A percentile compares a stretch with the other conserved stretches of the same genome.
Conservation (phyloP, 2,329 filamentous ascomycete species). For the Ceratocystis colombiana region DNA sequence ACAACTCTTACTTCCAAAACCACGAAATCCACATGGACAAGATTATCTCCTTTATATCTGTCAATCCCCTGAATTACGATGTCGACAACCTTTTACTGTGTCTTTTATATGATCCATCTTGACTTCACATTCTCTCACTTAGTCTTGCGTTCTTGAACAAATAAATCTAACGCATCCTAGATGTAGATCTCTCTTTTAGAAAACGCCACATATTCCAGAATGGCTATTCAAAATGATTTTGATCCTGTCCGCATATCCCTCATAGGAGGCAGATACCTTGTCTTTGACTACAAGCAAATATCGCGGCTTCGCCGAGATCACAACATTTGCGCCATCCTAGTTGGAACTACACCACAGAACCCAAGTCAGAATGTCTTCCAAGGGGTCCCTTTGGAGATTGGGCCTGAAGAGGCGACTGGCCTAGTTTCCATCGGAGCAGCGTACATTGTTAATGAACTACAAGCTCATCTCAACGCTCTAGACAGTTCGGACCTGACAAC, state of each 20-base stretch:
- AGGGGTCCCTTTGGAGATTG: slow-evolving; percentile 76
- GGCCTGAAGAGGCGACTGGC: slow-evolving; percentile 77
- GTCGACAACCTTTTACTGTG: slow-evolving; percentile 33
- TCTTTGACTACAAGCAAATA: slow-evolving; percentile 78
- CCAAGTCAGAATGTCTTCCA: slow-evolving; percentile 93
- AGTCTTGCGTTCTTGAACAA: background rate
- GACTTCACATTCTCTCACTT: background rate
- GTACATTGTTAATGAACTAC: slow-evolving; percentile 69
- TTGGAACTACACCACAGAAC: slow-evolving; percentile 80
- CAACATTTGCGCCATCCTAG: slow-evolving; percentile 75
- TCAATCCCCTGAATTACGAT: slow-evolving; percentile 48
- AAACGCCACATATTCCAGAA: background rate
- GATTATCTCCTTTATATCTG: slow-evolving; percentile 37
- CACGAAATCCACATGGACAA: slow-evolving; percentile 7
- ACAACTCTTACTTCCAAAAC: background rate
- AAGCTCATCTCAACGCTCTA: slow-evolving; percentile 58
- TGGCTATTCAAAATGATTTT: slow-evolving; percentile 1
- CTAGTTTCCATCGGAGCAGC: slow-evolving; percentile 68
- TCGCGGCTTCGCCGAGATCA: slow-evolving; percentile 67
- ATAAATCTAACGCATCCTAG: slow-evolving; percentile 20
- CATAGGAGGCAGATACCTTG: slow-evolving; percentile 69
- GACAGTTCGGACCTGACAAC: slow-evolving; percentile 39
- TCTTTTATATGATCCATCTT: slow-evolving; percentile 23
- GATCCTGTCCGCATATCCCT: slow-evolving; percentile 64
- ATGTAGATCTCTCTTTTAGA: slow-evolving; percentile 15